Conservation (phyloP, 371 early-diverging fungal genomes). For the Vairimorpha ceranae region DNA sequence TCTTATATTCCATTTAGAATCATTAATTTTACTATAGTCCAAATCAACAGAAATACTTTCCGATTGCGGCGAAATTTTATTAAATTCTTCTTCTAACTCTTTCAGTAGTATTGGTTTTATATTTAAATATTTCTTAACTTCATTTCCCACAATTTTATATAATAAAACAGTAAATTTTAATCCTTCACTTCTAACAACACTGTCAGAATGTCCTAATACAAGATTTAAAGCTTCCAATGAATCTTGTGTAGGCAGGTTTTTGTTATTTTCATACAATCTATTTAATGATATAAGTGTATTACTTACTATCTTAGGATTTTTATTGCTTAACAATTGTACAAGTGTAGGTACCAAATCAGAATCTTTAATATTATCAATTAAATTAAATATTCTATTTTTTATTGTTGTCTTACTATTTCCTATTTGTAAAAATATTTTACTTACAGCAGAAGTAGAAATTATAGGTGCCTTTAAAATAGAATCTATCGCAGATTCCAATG, state of each 20-base stretch:
- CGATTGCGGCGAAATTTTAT: background rate
- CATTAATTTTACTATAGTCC: background rate
- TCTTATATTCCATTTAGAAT: conserved; percentile 35
- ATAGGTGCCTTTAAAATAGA: conserved; percentile 13
- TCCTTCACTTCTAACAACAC: conserved; percentile 24
- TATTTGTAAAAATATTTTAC: conserved; percentile 30
- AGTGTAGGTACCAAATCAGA: background rate
- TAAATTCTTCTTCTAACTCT: conserved; percentile 42
- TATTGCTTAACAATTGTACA: background rate
- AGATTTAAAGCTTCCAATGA: background rate
- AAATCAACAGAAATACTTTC: background rate
- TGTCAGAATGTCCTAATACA: conserved; percentile 31
- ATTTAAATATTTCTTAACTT: conserved; percentile 24
- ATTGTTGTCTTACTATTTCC: conserved; percentile 37
- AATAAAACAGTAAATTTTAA: conserved; percentile 18
- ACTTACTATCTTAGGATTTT: conserved; percentile 23
- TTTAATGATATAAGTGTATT: background rate
- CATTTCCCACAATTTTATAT: conserved; percentile 36
- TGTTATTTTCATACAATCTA: conserved; percentile 4
- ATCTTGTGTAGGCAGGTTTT: background rate
- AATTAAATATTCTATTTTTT: conserved; percentile 18
- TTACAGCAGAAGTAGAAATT: background rate
- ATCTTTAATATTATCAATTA: conserved; percentile 13
- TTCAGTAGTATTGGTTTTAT: conserved; percentile 50
- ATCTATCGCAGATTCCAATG: conserved; percentile 44